A percentile compares a stretch with the other conserved stretches of the same genome.
Conservation (phyloP, 768 basidiomycete species). For the Russula sp. region DNA sequence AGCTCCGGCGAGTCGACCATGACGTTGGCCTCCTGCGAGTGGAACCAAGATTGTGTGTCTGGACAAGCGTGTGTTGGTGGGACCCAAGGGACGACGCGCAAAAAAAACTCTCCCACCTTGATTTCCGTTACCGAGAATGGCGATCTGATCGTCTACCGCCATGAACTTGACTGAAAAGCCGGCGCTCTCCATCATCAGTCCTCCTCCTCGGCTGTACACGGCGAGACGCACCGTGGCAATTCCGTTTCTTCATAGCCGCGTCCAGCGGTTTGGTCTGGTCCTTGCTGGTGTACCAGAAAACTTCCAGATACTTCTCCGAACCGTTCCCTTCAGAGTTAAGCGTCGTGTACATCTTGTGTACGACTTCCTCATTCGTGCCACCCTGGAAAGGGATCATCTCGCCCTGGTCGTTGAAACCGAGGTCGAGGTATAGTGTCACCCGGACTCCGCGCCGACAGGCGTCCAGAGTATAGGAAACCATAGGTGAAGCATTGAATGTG, state of each 20-base stretch:
- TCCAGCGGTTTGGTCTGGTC: slow-evolving; percentile 60
- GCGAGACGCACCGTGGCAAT: slow-evolving; percentile 49
- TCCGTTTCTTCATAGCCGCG: slow-evolving; percentile 58
- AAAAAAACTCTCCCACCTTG: slow-evolving; percentile 34
- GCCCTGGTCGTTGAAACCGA: slow-evolving; percentile 49
- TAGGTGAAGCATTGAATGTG: slow-evolving; percentile 59
- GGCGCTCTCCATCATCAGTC: not conserved
- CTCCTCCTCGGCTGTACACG: not conserved
- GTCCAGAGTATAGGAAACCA: slow-evolving; percentile 49
- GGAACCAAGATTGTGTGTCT: slow-evolving; percentile 65
- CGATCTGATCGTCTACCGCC: slow-evolving; percentile 55
- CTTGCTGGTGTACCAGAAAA: slow-evolving; percentile 57
- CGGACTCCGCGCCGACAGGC: slow-evolving; percentile 55
- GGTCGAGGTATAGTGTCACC: slow-evolving; percentile 52
- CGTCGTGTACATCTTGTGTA: slow-evolving; percentile 46
- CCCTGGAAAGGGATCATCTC: slow-evolving; percentile 54
- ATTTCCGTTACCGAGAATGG: slow-evolving; percentile 65
- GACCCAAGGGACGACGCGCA: not conserved
- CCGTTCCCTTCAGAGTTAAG: slow-evolving; percentile 37
- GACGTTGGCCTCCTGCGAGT: slow-evolving; percentile 62
- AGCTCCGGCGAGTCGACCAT: slow-evolving; percentile 43
- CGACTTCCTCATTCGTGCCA: slow-evolving; percentile 66
- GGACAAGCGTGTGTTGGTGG: slow-evolving; percentile 13
- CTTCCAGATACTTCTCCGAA: slow-evolving; percentile 40
- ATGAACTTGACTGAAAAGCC: slow-evolving; percentile 49